These are phyloP conservation scores for Marasmius tenuissimus DNA, from an alignment of 1,284 basidiomycete species.

Conservation along the genomic window DNA sequence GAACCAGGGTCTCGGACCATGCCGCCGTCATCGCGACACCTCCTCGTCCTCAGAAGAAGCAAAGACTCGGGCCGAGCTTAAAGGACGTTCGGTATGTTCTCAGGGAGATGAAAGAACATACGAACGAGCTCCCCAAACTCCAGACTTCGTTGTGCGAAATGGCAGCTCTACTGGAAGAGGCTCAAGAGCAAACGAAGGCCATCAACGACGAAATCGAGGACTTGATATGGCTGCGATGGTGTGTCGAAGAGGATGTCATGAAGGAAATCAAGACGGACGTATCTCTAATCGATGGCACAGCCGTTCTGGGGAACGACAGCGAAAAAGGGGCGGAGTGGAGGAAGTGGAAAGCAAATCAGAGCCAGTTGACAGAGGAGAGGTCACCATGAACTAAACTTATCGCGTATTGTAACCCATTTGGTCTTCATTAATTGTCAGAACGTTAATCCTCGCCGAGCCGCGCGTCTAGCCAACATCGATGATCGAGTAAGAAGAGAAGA, in stretches of 20 bases:
- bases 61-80: background rate
- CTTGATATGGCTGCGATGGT: constrained; percentile 4
- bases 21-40: background rate
- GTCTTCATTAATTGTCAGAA: no score
- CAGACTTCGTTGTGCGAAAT: background rate
- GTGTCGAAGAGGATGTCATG: constrained; percentile 9
- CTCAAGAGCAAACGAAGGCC: background rate
- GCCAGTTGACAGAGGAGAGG: background rate
- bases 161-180: background rate
- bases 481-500: no score
- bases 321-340: background rate
- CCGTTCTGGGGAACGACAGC: constrained; percentile 4
- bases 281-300: constrained; percentile 7
- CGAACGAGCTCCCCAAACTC: background rate
- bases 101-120: background rate
- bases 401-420: no score
- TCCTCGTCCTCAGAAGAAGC: background rate
- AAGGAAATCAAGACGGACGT: constrained; percentile 4
- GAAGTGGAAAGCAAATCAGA: background rate
- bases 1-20: background rate
- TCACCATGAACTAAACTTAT: no score
- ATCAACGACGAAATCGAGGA: constrained; percentile 4
- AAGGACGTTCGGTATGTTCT: constrained; percentile 7
- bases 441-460: no score
- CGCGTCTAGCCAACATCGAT: no score